Evolutionary conservation across 2,329 filamentous ascomycete species (phyloP), one percentile per base, ranked within the genome.

Genomic region (Fusarium anthophilum): DNA sequence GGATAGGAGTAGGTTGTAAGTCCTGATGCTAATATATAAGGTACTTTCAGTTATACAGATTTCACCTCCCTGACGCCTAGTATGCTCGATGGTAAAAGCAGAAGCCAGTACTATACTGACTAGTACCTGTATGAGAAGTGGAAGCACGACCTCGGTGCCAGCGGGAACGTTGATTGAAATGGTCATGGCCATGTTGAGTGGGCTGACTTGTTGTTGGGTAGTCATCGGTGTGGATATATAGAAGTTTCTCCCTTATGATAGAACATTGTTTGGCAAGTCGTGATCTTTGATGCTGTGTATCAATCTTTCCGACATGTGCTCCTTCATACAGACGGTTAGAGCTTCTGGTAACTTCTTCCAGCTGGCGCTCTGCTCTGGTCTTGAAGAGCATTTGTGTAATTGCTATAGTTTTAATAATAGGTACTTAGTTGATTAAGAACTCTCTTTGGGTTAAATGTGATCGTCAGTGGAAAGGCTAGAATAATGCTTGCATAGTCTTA

Each of bases 401-500:
- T 8, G 2, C 8, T 26, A 26, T 45, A 9, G 13, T 22, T 22
- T 15, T 7, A 3, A 15, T 8, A 20, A 20, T 1, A 22, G 14
- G 3, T 15, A 5, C 1, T 22, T 22, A 13, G n/a, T 18, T 8
- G 24, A 20, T 13, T 3, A 5, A 14, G n/a, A 18, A 24, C 5
- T 18, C n/a, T 44, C n/a, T 24, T 0, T 0, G 10, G 5, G 6
- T 24, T 44, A 2, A 8, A 24, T 1, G 20, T 14, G 11, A 5
- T 44, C 11, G 8, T 24, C n/a, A 2, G n/a, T 24, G n/a, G n/a
- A 20, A 45, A 45, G 43, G 2, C 24, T 10, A 10, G 18, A 3
- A 2, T 7, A 8, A 14, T 47, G 44, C 12, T 20, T 28, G 44
- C 5, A 20, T 14, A 28, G 24, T 28, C 44, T 28, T 28, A 13